Conservation (phyloP, 75 land plant species). For the Sequoiadendron giganteum region DNA sequence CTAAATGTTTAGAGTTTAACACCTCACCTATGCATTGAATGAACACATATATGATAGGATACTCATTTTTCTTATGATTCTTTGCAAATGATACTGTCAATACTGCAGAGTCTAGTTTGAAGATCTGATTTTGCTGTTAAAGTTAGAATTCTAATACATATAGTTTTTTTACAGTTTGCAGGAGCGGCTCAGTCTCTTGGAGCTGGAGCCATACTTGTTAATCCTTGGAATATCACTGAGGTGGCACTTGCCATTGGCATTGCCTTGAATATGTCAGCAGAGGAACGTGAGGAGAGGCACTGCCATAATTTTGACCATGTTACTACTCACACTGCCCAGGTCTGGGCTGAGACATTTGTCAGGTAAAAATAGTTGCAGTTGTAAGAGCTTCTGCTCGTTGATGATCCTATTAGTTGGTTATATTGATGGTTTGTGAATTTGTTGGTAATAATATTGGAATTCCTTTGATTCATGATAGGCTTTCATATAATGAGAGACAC, state of each 20-base stretch:
- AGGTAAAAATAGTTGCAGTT: conserved; percentile 12
- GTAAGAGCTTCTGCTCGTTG: background rate
- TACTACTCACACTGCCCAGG: conserved; percentile 50
- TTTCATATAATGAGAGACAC: background rate
- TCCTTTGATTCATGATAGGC: background rate
- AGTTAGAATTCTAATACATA: background rate
- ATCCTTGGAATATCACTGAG: conserved; percentile 52
- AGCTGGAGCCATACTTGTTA: conserved; percentile 51
- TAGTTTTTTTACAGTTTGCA: conserved; percentile 29
- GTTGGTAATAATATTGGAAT: background rate
- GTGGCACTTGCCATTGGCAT: conserved; percentile 33
- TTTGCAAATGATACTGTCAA: background rate
- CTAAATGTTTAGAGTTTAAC: background rate
- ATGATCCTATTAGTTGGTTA: background rate
- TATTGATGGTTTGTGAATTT: background rate
- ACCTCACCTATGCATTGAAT: background rate
- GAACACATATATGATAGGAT: background rate
- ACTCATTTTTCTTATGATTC: background rate
- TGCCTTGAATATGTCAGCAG: conserved; percentile 34
- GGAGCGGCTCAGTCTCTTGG: conserved; percentile 54
- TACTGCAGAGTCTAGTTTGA: background rate
- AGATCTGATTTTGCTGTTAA: background rate
- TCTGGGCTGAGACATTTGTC: conserved; percentile 50
- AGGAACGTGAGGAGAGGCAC: conserved; percentile 42
- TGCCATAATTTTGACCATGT: conserved; percentile 45